These are phyloP conservation scores for Ceratonia siliqua DNA, from an alignment of 306 rosid species.

Conservation along the genomic window DNA sequence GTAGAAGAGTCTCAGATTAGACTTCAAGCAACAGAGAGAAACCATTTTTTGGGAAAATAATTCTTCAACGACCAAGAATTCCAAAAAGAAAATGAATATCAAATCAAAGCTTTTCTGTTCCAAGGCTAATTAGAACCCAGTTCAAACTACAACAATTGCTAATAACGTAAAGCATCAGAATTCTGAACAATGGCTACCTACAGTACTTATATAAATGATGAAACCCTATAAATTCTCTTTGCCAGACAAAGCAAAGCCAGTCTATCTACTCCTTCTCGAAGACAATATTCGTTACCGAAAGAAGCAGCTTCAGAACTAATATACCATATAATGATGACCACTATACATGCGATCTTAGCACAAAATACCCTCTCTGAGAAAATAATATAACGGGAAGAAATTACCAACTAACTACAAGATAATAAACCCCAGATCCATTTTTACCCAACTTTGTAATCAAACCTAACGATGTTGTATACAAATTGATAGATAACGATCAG, in stretches of 20 bases:
- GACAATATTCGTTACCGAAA: background rate
- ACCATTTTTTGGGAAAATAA: background rate
- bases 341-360: background rate
- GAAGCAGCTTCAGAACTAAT: slow-evolving; percentile 1
- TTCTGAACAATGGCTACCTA: slow-evolving; percentile 21
- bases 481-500: slow-evolving; percentile 22
- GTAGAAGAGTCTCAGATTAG: background rate
- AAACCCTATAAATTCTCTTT: slow-evolving; percentile 28
- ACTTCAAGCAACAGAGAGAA: background rate
- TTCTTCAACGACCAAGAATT: background rate
- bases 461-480: slow-evolving; percentile 14
- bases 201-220: background rate
- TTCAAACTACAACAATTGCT: slow-evolving; percentile 10
- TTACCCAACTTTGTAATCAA: slow-evolving; percentile 16
- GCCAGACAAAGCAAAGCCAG: slow-evolving; percentile 20
- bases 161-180: slow-evolving; percentile 6
- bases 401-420: slow-evolving; percentile 27
- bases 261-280: slow-evolving; percentile 10
- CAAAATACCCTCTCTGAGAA: slow-evolving; percentile 6
- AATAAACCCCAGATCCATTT: slow-evolving; percentile 52
- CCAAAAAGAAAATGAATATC: background rate
- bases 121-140: background rate
- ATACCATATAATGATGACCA: slow-evolving; percentile 25
- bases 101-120: background rate
- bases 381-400: slow-evolving; percentile 9